Base-by-base conservation (phyloP, 2,329 filamentous ascomycete genomes). In the Beauveria brongniartii region DNA sequence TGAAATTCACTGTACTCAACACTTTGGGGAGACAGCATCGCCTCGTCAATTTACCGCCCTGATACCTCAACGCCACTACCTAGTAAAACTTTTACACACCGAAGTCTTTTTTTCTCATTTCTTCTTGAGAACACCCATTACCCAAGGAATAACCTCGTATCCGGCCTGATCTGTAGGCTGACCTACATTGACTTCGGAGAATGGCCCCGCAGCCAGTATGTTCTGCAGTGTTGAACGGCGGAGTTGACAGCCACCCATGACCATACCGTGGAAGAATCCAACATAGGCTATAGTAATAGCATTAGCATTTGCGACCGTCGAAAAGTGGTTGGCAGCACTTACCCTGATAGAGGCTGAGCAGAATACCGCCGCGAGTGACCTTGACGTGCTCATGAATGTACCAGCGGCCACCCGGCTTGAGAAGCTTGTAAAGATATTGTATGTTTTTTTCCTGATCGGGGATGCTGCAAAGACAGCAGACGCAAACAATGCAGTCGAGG, bases 401-500 rank as follows among this genome's bases (percentile, higher is more conserved):
- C 83, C 84, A 87, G 43, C 80, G 73, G 0, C 85, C 85, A 5
- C 85, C 85, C 5, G 81, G 80, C 71, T 84, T 86, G 62, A 88
- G 74, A 57, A 81, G 79, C 37, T 75, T 71, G 69, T 86, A 86
- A 34, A 88, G 70, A 64, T 80, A 77, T 61, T 71, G 71, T 63
- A 85, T 78, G 62, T 86, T 83, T 65, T 74, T 72, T 66, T 82
- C 73, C 3, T 83, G 84, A 3, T 84, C 79, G 0, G 85, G 85
- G 55, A 88, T 85, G 65, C 81, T 83, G 74, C 85, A 88, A 37
- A 88, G 75, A 59, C 84, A 86, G 59, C 87, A 74, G 28, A 87
- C 72, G 2, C 82, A 81, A 52, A 88, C 81, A 61, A 88, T 81
- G 69, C 80, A 82, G 65, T 85, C 82, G 20, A 84, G 76, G 55